Percentiles rank a stretch among this genome's conserved stretches.
phyloP scores from a whole-genome alignment of 352 stramenopile species.

The Globisporangium echinulatum region DNA sequence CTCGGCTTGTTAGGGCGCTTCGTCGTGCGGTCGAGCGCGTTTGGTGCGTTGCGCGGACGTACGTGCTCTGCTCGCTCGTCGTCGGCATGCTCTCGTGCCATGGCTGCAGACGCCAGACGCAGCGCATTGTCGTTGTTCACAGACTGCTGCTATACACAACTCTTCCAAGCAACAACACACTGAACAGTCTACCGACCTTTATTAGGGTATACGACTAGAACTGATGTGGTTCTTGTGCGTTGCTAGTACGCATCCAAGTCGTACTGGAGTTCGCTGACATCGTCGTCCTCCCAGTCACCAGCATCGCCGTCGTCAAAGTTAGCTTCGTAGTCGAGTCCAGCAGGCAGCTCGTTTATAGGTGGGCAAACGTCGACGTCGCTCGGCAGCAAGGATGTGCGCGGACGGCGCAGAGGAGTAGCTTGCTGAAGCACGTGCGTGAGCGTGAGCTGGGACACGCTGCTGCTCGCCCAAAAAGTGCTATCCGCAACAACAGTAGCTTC shows the following conservation, averaged over 20 bases:
- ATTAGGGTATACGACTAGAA: neutral
- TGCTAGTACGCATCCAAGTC: conserved; percentile 8
- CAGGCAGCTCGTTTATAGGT: neutral
- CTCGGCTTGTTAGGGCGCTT: conserved; percentile 14
- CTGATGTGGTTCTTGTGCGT: neutral
- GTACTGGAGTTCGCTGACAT: neutral
- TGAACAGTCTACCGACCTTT: neutral
- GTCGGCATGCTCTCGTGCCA: conserved; percentile 7
- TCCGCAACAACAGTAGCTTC: too few relatives aligned
- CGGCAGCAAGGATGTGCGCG: neutral
- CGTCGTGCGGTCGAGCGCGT: neutral
- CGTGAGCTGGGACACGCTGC: neutral
- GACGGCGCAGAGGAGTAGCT: too few relatives aligned
- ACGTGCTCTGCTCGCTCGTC: neutral
- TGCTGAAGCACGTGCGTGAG: neutral
- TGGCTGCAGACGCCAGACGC: neutral
- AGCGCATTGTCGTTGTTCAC: neutral
- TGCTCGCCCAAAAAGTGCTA: too few relatives aligned
- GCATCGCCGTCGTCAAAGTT: conserved; percentile 15
- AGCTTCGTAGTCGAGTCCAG: conserved; percentile 12
- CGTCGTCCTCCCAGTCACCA: conserved; percentile 1
- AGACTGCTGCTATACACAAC: neutral
- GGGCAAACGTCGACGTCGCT: neutral
- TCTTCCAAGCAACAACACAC: neutral
- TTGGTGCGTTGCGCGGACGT: neutral